A percentile compares a stretch with the other conserved stretches of the same genome.
Evolutionary conservation across 176 grass and related monocot species (phyloP).

Genomic region (Aegilops longissima): DNA sequence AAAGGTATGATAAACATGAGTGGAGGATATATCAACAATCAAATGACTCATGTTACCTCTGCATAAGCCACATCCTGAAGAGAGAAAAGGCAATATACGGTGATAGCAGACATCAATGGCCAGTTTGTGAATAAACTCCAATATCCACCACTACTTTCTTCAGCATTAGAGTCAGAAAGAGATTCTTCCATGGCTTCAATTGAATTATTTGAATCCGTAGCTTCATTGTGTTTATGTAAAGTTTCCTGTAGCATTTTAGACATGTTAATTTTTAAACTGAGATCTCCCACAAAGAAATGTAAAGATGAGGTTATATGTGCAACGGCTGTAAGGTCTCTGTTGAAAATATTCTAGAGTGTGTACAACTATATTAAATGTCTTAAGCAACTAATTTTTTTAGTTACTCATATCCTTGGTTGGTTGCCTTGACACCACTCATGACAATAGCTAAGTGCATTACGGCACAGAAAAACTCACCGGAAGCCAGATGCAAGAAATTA

Average conservation of each 20-base stretch:
- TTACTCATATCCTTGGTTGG: neutral
- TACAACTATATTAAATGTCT: neutral
- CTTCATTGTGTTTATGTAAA: conserved; percentile 68
- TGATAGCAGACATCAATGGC: conserved; percentile 82
- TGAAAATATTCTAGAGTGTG: neutral
- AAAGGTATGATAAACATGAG: neutral
- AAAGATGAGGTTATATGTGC: neutral
- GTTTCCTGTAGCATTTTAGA: conserved; percentile 56
- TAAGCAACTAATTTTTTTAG: neutral
- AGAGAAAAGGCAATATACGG: conserved; percentile 85
- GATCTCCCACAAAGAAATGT: neutral
- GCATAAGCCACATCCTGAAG: conserved; percentile 93
- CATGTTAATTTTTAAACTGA: neutral
- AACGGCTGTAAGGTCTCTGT: neutral
- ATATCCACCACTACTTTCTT: conserved; percentile 41
- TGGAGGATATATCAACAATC: conserved; percentile 17
- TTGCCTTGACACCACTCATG: neutral
- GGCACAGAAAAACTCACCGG: conserved; percentile 46
- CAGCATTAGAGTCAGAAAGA: conserved; percentile 30
- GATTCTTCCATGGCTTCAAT: conserved; percentile 49
- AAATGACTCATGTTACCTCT: conserved; percentile 55
- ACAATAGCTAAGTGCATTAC: neutral
- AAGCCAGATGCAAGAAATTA: conserved; percentile 62
- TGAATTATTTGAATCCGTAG: conserved; percentile 39
- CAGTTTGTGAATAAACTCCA: conserved; percentile 78